Evolutionary conservation across 2,329 filamentous ascomycete genomes (phyloP), one percentile per base, ranked within the genome.

Genomic region (Phoma sp.): DNA sequence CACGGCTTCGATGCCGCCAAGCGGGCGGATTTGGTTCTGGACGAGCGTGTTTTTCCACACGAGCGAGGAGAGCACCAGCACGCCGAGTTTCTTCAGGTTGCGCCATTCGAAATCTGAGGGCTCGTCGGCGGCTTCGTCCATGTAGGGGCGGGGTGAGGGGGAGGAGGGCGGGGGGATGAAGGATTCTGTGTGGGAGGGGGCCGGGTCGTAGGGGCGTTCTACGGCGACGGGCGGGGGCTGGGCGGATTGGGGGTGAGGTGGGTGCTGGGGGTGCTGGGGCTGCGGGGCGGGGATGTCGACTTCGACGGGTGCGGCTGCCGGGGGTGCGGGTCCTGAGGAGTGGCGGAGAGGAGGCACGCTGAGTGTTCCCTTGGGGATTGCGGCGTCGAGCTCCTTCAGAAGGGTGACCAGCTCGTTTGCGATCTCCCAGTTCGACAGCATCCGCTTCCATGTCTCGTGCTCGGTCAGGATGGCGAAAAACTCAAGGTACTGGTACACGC

Each of bases 381-480:
- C 93, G 13, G 87, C 87, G 68, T 98, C 93, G 2, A 98, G 83
- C 52, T 93, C 91, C 65, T 90, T 90, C 38, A 98, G 85, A 2
- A 98, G 79, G 1, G 91, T 91, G 7, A 97, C 86, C 4, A 98
- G 83, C 71, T 98, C 93, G 68, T 92, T 93, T 1, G 91, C 87
- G 35, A 92, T 87, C 72, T 97, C 91, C 90, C 93, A 98, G 60
- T 96, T 89, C 44, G 96, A 90, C 35, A 98, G 83, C 58, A 96
- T 88, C 37, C 86, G 83, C 59, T 96, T 90, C 80, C 91, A 91
- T 45, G 91, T 88, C 38, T 88, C 83, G 65, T 93, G 89, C 68
- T 96, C 93, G 0, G 91, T 92, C 25, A 96, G 85, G 0, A 95
- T 93, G 13, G 89, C 91, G 48, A 97, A 89, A 71, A 98, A 96